These are phyloP conservation scores for Colletotrichum eremochloae DNA, from an alignment of 2,329 filamentous ascomycete species.

Conservation along the genomic window DNA sequence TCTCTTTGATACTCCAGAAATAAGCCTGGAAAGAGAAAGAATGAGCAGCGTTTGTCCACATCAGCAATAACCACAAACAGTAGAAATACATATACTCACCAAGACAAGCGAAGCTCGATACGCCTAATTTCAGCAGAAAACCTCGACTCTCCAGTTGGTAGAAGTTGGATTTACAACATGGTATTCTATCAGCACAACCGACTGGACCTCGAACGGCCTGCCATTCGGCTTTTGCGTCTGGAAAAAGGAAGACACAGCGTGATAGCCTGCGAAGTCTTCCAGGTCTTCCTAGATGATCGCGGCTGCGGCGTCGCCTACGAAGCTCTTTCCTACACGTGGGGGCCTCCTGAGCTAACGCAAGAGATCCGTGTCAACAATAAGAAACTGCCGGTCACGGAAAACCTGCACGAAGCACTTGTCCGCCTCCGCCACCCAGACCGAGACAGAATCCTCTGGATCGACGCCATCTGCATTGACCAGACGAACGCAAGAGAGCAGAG, in stretches of 20 bases:
- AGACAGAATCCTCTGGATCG: conserved; percentile 41
- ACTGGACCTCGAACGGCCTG: not conserved
- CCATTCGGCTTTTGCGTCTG: not conserved
- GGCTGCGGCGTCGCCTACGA: conserved; percentile 36
- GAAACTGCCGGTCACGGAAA: not conserved
- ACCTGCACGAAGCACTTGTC: not conserved
- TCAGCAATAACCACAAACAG: not conserved
- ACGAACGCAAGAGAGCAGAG: conserved; percentile 2
- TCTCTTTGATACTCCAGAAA: not conserved
- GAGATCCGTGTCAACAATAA: conserved; percentile 19
- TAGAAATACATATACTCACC: no score
- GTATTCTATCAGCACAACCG: not conserved
- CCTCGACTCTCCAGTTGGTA: not conserved
- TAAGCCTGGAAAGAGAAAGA: accelerated
- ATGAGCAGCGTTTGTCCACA: not conserved
- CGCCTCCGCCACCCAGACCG: not conserved
- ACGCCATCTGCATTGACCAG: conserved; percentile 41
- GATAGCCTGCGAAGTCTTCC: not conserved
- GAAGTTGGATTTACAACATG: not conserved
- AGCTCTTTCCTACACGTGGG: conserved; percentile 45
- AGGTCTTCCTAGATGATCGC: not conserved
- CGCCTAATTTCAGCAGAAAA: no score
- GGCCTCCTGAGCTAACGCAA: not conserved
- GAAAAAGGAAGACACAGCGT: not conserved
- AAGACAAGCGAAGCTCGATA: not conserved